phyloP scores from a whole-genome alignment of 768 basidiomycete genomes.

The Leucocoprinus birnbaumii region DNA sequence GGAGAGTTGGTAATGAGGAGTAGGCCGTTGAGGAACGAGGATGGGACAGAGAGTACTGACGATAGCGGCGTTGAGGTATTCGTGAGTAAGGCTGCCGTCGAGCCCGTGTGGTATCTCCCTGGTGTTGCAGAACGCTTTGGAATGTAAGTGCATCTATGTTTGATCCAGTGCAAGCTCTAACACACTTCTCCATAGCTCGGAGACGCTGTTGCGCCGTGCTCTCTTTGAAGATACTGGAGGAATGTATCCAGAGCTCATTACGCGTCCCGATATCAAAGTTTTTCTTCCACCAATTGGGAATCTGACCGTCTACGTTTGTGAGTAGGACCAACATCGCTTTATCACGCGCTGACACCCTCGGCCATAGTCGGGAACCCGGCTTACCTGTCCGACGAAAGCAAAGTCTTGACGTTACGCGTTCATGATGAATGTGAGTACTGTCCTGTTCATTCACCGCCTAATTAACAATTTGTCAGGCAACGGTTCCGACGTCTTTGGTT shows the following conservation, averaged over 20 bases:
- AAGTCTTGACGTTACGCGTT: slow-evolving; percentile 83
- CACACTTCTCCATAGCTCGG: slow-evolving; percentile 49
- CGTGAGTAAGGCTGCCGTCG: slow-evolving; percentile 91
- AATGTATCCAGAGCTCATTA: slow-evolving; percentile 95
- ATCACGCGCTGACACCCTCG: not conserved
- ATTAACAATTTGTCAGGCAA: slow-evolving; percentile 49
- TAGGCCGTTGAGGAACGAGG: slow-evolving; percentile 56
- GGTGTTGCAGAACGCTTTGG: slow-evolving; percentile 93
- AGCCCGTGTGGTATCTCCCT: slow-evolving; percentile 95
- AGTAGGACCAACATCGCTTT: slow-evolving; percentile 13
- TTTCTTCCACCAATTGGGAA: slow-evolving; percentile 95
- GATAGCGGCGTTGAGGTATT: slow-evolving; percentile 81
- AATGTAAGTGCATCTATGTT: slow-evolving; percentile 53
- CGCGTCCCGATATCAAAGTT: slow-evolving; percentile 91
- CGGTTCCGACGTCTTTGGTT: slow-evolving; percentile 95
- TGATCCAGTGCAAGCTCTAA: not conserved
- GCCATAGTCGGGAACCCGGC: slow-evolving; percentile 76
- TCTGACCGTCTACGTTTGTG: slow-evolving; percentile 89
- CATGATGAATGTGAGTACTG: slow-evolving; percentile 82
- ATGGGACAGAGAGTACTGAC: slow-evolving; percentile 49
- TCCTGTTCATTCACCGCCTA: not conserved
- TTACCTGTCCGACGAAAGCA: slow-evolving; percentile 68
- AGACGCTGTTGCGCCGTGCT: slow-evolving; percentile 80
- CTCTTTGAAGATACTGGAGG: slow-evolving; percentile 96
- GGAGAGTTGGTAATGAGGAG: slow-evolving; percentile 80